phyloP scores from a whole-genome alignment of 148 eudicot species.

The Heliamphora exappendiculata region DNA sequence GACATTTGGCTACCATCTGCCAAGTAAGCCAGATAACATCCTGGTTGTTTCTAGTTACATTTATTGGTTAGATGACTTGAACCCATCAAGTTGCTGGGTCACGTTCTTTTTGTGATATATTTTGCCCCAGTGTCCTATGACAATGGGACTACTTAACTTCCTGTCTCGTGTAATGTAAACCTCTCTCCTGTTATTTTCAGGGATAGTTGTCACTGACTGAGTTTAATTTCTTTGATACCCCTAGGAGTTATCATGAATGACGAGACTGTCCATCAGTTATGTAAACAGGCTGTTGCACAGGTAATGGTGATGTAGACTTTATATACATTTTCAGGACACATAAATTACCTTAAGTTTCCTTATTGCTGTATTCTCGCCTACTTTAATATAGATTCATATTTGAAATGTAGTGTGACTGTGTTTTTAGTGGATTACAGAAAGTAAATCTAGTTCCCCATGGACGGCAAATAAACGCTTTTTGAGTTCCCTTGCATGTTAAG shows the following conservation, averaged over 20 bases:
- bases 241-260: constrained; percentile 96
- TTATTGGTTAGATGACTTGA: neutral
- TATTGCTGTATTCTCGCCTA: neutral
- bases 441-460: neutral
- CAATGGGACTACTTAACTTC: neutral
- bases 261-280: constrained; percentile 91
- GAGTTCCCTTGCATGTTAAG: neutral
- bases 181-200: neutral
- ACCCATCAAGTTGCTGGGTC: neutral
- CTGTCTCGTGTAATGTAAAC: neutral
- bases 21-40: neutral
- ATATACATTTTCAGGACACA: neutral
- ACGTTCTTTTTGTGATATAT: neutral
- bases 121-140: neutral
- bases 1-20: neutral
- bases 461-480: neutral
- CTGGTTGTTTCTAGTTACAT: neutral
- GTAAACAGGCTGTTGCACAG: constrained; percentile 98
- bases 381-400: neutral
- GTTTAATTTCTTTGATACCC: constrained; percentile 1
- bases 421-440: neutral
- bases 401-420: neutral
- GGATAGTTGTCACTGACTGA: neutral
- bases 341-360: neutral
- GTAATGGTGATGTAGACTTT: constrained; percentile 21